Conservation (phyloP, 2,329 filamentous ascomycete genomes). For the Penicillium palitans region DNA sequence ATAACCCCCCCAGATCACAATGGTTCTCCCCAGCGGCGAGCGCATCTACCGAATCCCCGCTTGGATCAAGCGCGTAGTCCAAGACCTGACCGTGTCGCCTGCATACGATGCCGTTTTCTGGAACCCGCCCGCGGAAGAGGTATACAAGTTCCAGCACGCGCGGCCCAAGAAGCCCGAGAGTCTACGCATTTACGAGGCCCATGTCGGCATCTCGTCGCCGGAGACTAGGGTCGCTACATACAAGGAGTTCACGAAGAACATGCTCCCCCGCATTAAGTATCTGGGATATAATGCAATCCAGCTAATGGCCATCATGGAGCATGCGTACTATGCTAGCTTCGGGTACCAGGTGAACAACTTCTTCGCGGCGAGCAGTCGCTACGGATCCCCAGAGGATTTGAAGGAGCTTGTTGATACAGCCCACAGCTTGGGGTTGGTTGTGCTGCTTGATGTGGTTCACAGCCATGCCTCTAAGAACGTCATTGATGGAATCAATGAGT, state of each 20-base stretch:
- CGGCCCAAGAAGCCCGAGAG: slow-evolving; percentile 81
- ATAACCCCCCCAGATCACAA: slow-evolving; percentile 65
- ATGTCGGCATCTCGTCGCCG: slow-evolving; percentile 93
- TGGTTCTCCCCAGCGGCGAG: slow-evolving; percentile 76
- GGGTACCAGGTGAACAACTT: slow-evolving; percentile 99
- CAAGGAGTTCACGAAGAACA: slow-evolving; percentile 93
- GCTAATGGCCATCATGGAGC: slow-evolving; percentile 98
- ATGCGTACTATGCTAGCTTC: slow-evolving; percentile 98
- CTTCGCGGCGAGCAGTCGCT: slow-evolving; percentile 94
- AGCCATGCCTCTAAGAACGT: slow-evolving; percentile 98
- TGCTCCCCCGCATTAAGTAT: slow-evolving; percentile 84
- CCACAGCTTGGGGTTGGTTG: slow-evolving; percentile 83
- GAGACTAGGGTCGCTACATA: slow-evolving; percentile 88
- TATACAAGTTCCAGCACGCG: slow-evolving; percentile 80
- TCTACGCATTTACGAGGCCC: slow-evolving; percentile 95
- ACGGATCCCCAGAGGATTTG: slow-evolving; percentile 88
- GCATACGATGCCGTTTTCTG: slow-evolving; percentile 95
- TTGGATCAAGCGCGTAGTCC: slow-evolving; percentile 97
- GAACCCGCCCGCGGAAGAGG: slow-evolving; percentile 79
- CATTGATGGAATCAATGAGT: slow-evolving; percentile 89
- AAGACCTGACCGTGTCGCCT: slow-evolving; percentile 84
- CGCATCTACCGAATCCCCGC: slow-evolving; percentile 85
- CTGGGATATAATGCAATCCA: slow-evolving; percentile 98
- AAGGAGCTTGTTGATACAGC: slow-evolving; percentile 97
- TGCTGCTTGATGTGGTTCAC: slow-evolving; percentile 93